A percentile compares a stretch with the other conserved stretches of the same genome.
Evolutionary conservation across 306 rosid genomes (phyloP).

Genomic region (Cicer arietinum): DNA sequence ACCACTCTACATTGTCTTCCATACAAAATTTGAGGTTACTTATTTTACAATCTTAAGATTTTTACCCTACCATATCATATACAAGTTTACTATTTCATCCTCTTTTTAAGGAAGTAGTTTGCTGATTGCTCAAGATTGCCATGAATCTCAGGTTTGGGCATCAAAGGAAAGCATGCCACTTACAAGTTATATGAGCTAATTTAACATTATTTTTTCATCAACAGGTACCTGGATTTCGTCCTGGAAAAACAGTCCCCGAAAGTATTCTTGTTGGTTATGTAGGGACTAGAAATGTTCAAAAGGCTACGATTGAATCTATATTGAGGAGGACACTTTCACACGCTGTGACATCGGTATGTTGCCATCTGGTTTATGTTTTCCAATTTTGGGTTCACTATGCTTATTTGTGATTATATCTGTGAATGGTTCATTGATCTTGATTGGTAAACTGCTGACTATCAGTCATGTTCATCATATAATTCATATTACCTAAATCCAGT

Average conservation of each 20-base stretch:
- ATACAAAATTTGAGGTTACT: constrained; percentile 11
- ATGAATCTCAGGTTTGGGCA: constrained; percentile 28
- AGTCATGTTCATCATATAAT: background rate
- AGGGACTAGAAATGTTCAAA: constrained; percentile 71
- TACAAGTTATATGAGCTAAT: constrained; percentile 36
- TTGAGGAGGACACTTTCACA: constrained; percentile 91
- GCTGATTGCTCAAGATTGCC: constrained; percentile 18
- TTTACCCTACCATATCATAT: background rate
- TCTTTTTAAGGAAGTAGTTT: constrained; percentile 21
- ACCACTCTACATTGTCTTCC: constrained; percentile 10
- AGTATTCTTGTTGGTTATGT: constrained; percentile 65
- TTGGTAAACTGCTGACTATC: constrained; percentile 13
- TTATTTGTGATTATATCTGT: constrained; percentile 6
- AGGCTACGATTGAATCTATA: constrained; percentile 84
- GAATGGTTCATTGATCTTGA: constrained; percentile 9
- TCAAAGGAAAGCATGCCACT: constrained; percentile 8
- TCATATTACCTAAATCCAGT: constrained; percentile 9
- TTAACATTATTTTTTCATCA: constrained; percentile 7
- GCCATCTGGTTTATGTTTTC: constrained; percentile 20
- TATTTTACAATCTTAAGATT: constrained; percentile 11
- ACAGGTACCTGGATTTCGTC: constrained; percentile 93
- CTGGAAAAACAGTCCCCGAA: constrained; percentile 82
- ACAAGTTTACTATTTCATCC: constrained; percentile 12
- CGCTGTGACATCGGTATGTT: constrained; percentile 75
- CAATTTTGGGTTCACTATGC: background rate